phyloP scores from a whole-genome alignment of 1,284 basidiomycete genomes.

The Ceratobasidium papillatum region DNA sequence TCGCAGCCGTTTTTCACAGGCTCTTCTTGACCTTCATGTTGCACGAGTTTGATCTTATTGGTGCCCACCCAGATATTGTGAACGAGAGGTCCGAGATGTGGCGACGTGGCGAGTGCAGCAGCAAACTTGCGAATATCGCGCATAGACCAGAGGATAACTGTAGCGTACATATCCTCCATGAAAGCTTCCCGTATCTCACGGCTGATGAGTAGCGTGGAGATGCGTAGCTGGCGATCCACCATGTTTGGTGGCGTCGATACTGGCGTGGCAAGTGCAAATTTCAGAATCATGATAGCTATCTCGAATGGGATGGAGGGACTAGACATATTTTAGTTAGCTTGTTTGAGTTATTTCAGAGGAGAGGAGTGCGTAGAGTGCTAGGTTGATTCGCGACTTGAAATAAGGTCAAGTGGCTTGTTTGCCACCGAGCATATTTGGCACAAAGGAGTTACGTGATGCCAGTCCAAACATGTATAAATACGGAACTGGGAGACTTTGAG shows the following conservation, averaged over 20 bases:
- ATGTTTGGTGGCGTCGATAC: neutral
- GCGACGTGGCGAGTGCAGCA: neutral
- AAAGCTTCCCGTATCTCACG: neutral
- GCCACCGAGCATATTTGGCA: neutral
- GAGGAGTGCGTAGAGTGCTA: no score
- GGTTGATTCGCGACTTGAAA: no score
- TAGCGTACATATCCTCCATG: neutral
- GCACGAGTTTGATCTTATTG: neutral
- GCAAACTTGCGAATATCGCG: neutral
- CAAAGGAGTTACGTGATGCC: neutral
- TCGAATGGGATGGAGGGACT: neutral
- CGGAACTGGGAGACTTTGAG: no score
- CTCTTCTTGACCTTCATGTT: no score
- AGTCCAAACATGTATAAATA: no score
- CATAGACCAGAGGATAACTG: neutral
- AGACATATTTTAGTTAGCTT: neutral
- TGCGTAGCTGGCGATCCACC: neutral
- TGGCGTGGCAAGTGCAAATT: neutral
- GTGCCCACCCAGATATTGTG: neutral
- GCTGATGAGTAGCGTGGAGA: neutral
- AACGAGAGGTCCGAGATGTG: neutral
- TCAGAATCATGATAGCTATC: neutral
- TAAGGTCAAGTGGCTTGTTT: no score
- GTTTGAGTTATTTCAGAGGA: no score
- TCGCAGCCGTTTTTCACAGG: neutral